Conservation (phyloP, 805 yeast species). For the Suhomyces xylopsoci region DNA sequence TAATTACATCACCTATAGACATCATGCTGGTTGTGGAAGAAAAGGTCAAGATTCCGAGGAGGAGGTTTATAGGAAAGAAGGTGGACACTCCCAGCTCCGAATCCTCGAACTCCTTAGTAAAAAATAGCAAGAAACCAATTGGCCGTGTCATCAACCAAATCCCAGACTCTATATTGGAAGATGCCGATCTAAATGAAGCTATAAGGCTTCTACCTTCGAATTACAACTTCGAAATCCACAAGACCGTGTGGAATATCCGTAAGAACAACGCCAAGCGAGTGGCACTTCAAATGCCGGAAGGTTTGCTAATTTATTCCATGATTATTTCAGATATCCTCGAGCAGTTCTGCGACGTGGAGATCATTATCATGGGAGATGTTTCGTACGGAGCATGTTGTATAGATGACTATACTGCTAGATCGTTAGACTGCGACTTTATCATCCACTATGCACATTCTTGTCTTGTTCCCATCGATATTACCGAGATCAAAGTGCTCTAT, state of each 20-base stretch:
- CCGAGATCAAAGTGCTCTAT: constrained; percentile 87
- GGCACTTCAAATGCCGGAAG: constrained; percentile 97
- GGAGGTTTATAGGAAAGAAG: constrained; percentile 62
- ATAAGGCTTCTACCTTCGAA: constrained; percentile 79
- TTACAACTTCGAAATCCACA: constrained; percentile 93
- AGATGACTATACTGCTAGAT: constrained; percentile 91
- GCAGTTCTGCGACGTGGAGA: constrained; percentile 84
- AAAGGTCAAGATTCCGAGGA: constrained; percentile 28
- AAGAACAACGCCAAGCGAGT: constrained; percentile 76
- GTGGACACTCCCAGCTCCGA: background rate
- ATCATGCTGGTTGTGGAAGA: constrained; percentile 1
- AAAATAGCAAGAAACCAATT: constrained; percentile 27
- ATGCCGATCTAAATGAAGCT: constrained; percentile 80
- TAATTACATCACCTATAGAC: background rate
- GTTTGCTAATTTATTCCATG: constrained; percentile 81
- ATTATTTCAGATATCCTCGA: constrained; percentile 89
- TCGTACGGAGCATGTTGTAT: constrained; percentile 98
- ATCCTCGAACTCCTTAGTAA: constrained; percentile 11
- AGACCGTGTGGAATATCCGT: constrained; percentile 89
- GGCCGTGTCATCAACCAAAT: constrained; percentile 78
- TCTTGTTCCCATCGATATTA: constrained; percentile 90
- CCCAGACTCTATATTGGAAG: constrained; percentile 79
- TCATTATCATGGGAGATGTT: constrained; percentile 96
- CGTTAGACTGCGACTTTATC: constrained; percentile 89
- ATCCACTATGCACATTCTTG: constrained; percentile 98